These are phyloP conservation scores for Nelumbo lutea DNA, from an alignment of 164 flowering plant species.

Conservation along the genomic window DNA sequence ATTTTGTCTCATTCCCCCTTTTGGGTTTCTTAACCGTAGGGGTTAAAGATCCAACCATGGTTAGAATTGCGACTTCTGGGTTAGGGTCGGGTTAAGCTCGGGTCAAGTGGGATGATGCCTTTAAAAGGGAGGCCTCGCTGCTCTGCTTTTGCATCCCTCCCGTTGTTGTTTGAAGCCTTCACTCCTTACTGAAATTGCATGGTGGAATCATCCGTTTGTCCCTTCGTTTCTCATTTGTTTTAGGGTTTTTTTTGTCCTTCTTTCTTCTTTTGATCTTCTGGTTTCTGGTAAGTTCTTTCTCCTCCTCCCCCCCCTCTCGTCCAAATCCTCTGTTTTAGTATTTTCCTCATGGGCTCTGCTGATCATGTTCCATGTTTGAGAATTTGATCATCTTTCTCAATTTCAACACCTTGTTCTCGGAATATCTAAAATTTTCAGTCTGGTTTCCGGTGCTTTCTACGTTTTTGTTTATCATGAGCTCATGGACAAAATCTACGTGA, in stretches of 20 bases:
- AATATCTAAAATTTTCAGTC: neutral
- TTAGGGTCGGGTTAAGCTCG: neutral
- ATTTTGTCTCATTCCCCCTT: neutral
- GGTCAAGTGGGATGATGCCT: neutral
- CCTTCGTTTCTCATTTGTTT: slow-evolving; percentile 9
- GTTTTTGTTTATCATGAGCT: neutral
- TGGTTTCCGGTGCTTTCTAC: neutral
- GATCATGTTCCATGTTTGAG: neutral
- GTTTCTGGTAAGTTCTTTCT: slow-evolving; percentile 11
- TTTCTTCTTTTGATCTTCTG: neutral
- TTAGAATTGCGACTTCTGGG: neutral
- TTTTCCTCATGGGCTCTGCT: neutral
- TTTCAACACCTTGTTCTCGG: neutral
- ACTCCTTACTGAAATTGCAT: slow-evolving; percentile 13
- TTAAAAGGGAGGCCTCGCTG: neutral
- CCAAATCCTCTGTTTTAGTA: neutral
- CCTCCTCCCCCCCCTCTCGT: neutral
- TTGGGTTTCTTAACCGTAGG: neutral
- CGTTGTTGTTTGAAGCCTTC: neutral
- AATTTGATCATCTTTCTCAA: neutral
- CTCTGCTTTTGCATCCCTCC: neutral
- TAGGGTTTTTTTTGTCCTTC: slow-evolving; percentile 2
- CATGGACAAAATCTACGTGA: neutral
- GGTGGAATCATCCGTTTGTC: slow-evolving; percentile 12
- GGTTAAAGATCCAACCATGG: neutral